Evolutionary conservation across 2,329 filamentous ascomycete species (phyloP).

Genomic region (Elsinoe necatrix): DNA sequence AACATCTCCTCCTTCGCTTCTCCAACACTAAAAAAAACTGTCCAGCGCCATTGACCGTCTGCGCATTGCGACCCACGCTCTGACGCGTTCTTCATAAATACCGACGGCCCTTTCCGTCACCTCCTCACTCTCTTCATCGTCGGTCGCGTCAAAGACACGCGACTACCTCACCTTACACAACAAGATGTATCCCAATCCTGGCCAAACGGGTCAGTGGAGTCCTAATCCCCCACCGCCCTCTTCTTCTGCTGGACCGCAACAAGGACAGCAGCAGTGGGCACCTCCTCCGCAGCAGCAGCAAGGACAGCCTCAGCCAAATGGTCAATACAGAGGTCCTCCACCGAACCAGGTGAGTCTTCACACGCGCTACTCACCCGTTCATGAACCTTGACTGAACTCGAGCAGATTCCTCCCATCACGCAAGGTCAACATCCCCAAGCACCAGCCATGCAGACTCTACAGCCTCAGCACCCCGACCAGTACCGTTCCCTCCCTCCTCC

Average conservation of each 20-base stretch:
- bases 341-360: slow-evolving; percentile 23
- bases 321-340: slow-evolving; percentile 25
- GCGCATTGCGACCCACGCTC: background rate
- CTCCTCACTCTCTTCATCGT: background rate
- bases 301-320: slow-evolving; percentile 25
- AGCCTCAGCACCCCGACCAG: slow-evolving; percentile 38
- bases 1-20: slow-evolving; percentile 8
- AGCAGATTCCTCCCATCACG: slow-evolving; percentile 29
- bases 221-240: slow-evolving; percentile 22
- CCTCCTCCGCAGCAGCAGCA: slow-evolving; percentile 24
- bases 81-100: slow-evolving; percentile 2
- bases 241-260: slow-evolving; percentile 18
- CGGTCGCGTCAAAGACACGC: slow-evolving; percentile 5
- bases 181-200: slow-evolving; percentile 21
- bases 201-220: slow-evolving; percentile 21
- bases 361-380: background rate
- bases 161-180: background rate
- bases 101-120: background rate
- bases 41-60: background rate
- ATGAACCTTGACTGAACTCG: slow-evolving; percentile 5
- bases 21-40: background rate
- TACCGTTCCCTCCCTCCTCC: slow-evolving; percentile 40
- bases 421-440: slow-evolving; percentile 28
- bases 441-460: slow-evolving; percentile 38
- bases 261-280: slow-evolving; percentile 22